These are phyloP conservation scores for Phytophthora idaei DNA, from an alignment of 352 stramenopile species.

Conservation along the genomic window DNA sequence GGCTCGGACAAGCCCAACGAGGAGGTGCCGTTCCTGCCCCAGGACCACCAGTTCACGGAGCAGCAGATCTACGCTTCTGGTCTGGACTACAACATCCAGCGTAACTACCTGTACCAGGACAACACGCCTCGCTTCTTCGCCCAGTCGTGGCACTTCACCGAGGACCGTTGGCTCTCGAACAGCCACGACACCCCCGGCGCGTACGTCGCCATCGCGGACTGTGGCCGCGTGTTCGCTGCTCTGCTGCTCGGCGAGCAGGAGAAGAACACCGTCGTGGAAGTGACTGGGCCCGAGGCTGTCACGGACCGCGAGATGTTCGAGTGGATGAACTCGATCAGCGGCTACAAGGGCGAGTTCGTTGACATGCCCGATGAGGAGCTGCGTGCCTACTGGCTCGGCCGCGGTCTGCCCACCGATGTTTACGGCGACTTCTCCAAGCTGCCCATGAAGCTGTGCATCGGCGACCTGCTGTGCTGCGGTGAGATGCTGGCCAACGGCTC, in stretches of 20 bases:
- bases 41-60: conserved; percentile 36
- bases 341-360: conserved; percentile 34
- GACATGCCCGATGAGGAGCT: conserved; percentile 42
- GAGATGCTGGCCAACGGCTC: conserved; percentile 26
- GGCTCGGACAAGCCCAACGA: conserved; percentile 23
- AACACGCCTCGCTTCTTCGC: conserved; percentile 31
- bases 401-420: conserved; percentile 20
- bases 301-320: conserved; percentile 30
- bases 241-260: conserved; percentile 28
- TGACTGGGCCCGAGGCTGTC: conserved; percentile 28
- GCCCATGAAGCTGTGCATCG: conserved; percentile 32
- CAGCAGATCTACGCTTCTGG: conserved; percentile 24
- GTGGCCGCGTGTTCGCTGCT: conserved; percentile 25
- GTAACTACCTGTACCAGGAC: conserved; percentile 44
- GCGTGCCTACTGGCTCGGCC: conserved; percentile 18
- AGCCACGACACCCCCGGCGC: conserved; percentile 31
- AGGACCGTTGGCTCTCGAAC: conserved; percentile 39
- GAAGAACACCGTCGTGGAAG: conserved; percentile 19
- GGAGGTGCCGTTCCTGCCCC: conserved; percentile 39
- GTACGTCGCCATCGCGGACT: conserved; percentile 37
- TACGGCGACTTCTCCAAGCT: conserved; percentile 25
- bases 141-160: conserved; percentile 41
- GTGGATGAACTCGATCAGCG: conserved; percentile 30
- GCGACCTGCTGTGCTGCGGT: conserved; percentile 30
- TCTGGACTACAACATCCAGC: conserved; percentile 45